phyloP scores from a whole-genome alignment of 2,329 filamentous ascomycete species.

The Moelleriella libera region DNA sequence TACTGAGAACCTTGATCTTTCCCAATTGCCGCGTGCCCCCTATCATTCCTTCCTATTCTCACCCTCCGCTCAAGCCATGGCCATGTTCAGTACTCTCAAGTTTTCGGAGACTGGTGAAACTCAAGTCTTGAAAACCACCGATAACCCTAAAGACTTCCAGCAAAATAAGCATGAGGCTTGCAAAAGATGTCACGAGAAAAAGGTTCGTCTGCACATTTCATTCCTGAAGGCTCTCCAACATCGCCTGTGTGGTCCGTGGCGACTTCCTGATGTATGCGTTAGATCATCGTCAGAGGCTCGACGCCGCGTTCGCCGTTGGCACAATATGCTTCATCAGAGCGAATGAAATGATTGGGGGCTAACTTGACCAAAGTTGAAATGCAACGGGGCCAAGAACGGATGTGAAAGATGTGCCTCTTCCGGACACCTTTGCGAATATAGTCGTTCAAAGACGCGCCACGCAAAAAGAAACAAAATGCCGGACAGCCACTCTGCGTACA shows the following conservation, averaged over 20 bases:
- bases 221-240: not conserved
- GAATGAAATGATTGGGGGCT: not conserved
- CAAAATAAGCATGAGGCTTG: slow-evolving; percentile 24
- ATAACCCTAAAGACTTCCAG: slow-evolving; percentile 20
- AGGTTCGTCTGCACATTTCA: slow-evolving; percentile 11
- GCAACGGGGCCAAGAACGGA: slow-evolving; percentile 22
- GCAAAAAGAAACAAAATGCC: slow-evolving; percentile 15
- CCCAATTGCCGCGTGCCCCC: too few species aligned
- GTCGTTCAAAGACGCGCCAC: slow-evolving; percentile 17
- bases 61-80: not conserved
- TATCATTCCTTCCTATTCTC: too few species aligned
- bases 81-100: not conserved
- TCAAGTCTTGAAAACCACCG: slow-evolving; percentile 20
- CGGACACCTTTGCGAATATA: slow-evolving; percentile 19
- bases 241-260: not conserved
- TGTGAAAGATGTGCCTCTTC: slow-evolving; percentile 19
- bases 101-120: slow-evolving; percentile 12
- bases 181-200: slow-evolving; percentile 23
- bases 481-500: slow-evolving; percentile 2
- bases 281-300: too few species aligned
- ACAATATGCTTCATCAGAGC: not conserved
- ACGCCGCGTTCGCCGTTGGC: too few species aligned
- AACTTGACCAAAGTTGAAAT: slow-evolving; percentile 15
- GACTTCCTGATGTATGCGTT: too few species aligned
- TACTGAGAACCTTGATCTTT: not conserved